Evolutionary conservation across 129 eudicot genomes (phyloP).

Genomic region (Pulicaria dysenterica): DNA sequence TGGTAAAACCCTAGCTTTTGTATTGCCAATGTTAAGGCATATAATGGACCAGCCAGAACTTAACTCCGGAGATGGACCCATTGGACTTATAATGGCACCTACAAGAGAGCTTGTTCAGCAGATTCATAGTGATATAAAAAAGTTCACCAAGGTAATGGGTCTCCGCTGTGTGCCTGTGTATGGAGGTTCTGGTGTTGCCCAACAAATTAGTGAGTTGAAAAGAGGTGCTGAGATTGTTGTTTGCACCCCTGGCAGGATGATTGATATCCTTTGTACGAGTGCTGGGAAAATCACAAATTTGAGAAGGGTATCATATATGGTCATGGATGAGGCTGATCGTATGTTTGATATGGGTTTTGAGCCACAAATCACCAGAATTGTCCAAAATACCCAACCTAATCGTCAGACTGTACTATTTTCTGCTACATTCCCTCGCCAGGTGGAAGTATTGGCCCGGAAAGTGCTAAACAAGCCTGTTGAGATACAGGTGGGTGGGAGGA

Average conservation of each 20-base stretch:
- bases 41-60: constrained; percentile 76
- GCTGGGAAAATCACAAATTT: constrained; percentile 78
- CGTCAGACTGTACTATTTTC: constrained; percentile 81
- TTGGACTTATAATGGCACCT: constrained; percentile 84
- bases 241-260: constrained; percentile 84
- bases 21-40: constrained; percentile 81
- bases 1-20: constrained; percentile 81
- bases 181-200: constrained; percentile 92
- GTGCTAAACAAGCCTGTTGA: constrained; percentile 73
- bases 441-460: constrained; percentile 76
- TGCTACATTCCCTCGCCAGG: constrained; percentile 84
- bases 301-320: constrained; percentile 76
- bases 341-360: constrained; percentile 94
- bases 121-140: constrained; percentile 69
- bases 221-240: constrained; percentile 82
- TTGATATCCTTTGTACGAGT: constrained; percentile 76
- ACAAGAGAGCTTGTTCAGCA: constrained; percentile 88
- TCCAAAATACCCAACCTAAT: constrained; percentile 82
- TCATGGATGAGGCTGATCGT: constrained; percentile 85
- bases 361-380: constrained; percentile 76
- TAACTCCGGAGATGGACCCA: constrained; percentile 76
- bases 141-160: constrained; percentile 64
- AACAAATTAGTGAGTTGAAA: constrained; percentile 75
- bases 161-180: constrained; percentile 78
- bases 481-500: constrained; percentile 81